Percentiles rank a stretch among this genome's conserved stretches.
phyloP scores from a whole-genome alignment of 176 grass and related monocot species.

The Dendrocalamus sinicus region DNA sequence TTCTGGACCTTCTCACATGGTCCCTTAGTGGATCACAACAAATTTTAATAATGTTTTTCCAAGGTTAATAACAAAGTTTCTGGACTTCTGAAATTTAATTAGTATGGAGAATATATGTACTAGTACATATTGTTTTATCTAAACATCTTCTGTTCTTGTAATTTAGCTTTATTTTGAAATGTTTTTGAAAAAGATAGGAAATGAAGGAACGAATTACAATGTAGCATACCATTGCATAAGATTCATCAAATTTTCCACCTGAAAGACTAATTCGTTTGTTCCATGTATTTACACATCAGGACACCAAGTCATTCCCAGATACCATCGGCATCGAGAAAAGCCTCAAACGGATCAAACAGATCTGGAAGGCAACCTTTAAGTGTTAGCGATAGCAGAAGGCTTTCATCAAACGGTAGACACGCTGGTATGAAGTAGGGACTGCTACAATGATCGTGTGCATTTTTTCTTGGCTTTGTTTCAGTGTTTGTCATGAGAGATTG shows the following conservation, averaged over 20 bases:
- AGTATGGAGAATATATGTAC: neutral
- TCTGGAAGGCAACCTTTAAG: slow-evolving; percentile 60
- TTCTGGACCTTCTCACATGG: too few relatives aligned
- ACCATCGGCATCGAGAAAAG: slow-evolving; percentile 79
- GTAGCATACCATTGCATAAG: slow-evolving; percentile 11
- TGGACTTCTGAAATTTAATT: neutral
- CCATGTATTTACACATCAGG: slow-evolving; percentile 52
- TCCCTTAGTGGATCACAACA: neutral
- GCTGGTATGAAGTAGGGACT: slow-evolving; percentile 62
- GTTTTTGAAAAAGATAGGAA: neutral
- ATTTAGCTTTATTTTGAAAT: neutral
- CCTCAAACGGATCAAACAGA: slow-evolving; percentile 65
- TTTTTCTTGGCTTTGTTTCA: slow-evolving; percentile 58
- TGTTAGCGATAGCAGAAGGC: slow-evolving; percentile 66
- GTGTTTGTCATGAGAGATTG: slow-evolving; percentile 63
- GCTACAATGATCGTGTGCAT: slow-evolving; percentile 51
- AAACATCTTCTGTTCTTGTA: slow-evolving; percentile 3
- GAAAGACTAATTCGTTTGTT: slow-evolving; percentile 41
- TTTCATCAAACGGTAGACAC: slow-evolving; percentile 75
- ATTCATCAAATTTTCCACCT: neutral
- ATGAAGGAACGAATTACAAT: neutral
- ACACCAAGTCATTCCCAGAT: slow-evolving; percentile 74
- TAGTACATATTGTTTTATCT: neutral
- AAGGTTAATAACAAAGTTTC: slow-evolving; percentile 3
- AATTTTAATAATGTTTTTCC: neutral